Evolutionary conservation across 805 yeast genomes (phyloP).

Genomic region (Candida sphagnicola): DNA sequence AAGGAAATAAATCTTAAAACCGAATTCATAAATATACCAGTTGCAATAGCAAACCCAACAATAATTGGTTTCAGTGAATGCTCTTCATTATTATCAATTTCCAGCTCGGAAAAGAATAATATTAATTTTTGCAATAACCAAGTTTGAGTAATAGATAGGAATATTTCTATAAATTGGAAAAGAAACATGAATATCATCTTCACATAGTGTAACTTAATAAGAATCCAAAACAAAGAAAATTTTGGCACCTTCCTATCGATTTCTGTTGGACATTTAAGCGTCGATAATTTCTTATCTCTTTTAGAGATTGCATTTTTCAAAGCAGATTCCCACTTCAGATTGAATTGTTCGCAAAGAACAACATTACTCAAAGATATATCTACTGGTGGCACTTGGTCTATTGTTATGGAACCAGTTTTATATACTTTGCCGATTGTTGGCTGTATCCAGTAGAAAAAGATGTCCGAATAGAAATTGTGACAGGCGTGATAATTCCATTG

Average conservation of each 20-base stretch:
- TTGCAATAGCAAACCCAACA: conserved; percentile 22
- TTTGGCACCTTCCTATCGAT: conserved; percentile 9
- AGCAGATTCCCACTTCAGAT: conserved; percentile 19
- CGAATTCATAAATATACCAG: conserved; percentile 21
- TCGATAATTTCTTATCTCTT: conserved; percentile 7
- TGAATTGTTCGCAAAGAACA: conserved; percentile 15
- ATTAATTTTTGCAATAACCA: conserved; percentile 28
- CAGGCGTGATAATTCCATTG: conserved; percentile 22
- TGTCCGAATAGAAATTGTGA: conserved; percentile 17
- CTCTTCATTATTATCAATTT: conserved; percentile 1
- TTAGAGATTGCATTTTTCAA: conserved; percentile 9
- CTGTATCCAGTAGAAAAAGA: conserved; percentile 25
- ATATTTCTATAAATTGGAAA: conserved; percentile 20
- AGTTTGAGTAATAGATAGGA: conserved; percentile 21
- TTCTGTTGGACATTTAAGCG: conserved; percentile 7
- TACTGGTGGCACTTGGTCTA: conserved; percentile 62
- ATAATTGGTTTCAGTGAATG: conserved; percentile 17
- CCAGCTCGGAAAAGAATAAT: conserved; percentile 17
- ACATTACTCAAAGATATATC: conserved; percentile 12
- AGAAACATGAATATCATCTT: conserved; percentile 10
- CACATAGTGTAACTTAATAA: conserved; percentile 14
- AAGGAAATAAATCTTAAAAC: conserved; percentile 19
- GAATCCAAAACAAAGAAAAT: conserved; percentile 19
- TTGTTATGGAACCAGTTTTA: conserved; percentile 17
- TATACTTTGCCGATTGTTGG: conserved; percentile 22